Percentiles rank a stretch among this genome's conserved stretches.
These are phyloP conservation scores for Fulvia fulva DNA, from an alignment of 2,329 filamentous ascomycete species.

Conservation along the genomic window DNA sequence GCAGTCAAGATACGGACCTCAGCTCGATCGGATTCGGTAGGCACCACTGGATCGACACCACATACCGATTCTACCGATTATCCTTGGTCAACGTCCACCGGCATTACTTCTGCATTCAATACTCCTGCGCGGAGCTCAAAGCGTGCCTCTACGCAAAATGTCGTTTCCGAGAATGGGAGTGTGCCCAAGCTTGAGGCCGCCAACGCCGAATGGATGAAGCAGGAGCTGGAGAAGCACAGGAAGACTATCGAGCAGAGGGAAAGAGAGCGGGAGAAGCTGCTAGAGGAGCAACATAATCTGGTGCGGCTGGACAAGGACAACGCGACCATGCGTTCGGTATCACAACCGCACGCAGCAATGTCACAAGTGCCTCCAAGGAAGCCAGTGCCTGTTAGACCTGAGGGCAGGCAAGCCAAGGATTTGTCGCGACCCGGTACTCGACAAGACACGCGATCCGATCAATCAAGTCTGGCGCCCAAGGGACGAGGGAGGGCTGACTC, in stretches of 20 bases:
- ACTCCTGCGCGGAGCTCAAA: constrained; percentile 40
- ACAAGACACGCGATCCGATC: constrained; percentile 3
- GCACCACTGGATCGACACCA: constrained; percentile 38
- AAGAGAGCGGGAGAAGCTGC: constrained; percentile 8
- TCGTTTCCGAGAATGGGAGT: constrained; percentile 22
- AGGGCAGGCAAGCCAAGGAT: constrained; percentile 13
- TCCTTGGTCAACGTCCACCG: constrained; percentile 39
- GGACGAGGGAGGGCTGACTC: constrained; percentile 9
- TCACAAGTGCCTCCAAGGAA: constrained; percentile 24
- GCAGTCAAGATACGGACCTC: constrained; percentile 28
- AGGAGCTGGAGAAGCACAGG: constrained; percentile 40
- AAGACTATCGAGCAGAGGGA: constrained; percentile 22
- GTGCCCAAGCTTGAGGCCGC: constrained; percentile 37
- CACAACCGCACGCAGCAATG: constrained; percentile 10
- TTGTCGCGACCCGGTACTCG: constrained; percentile 6
- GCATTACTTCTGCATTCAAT: constrained; percentile 39
- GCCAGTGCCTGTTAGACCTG: constrained; percentile 22
- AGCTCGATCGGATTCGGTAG: constrained; percentile 24
- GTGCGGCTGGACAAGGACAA: constrained; percentile 4
- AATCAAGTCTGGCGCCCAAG: not conserved
- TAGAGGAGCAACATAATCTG: constrained; percentile 10
- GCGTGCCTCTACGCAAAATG: constrained; percentile 37
- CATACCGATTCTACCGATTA: constrained; percentile 41
- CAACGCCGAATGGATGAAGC: constrained; percentile 43
- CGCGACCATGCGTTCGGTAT: constrained; percentile 6